These are phyloP conservation scores for Nakaseomyces uthaithaninus DNA, from an alignment of 1,139 yeast species.

Conservation along the genomic window DNA sequence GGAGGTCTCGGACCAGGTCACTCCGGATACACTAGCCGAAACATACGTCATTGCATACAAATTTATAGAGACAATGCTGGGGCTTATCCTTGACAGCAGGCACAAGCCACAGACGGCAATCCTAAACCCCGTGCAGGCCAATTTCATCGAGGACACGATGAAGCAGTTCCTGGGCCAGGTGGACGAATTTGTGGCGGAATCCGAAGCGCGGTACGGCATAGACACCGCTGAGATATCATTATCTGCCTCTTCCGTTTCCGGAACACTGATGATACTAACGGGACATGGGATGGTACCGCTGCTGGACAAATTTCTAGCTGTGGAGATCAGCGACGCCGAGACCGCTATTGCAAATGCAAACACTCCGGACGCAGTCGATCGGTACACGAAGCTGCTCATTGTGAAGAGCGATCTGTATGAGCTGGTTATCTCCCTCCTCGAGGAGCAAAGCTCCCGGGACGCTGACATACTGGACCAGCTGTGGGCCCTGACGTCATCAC, in stretches of 20 bases:
- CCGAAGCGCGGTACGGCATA: constrained; percentile 5
- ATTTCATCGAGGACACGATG: constrained; percentile 18
- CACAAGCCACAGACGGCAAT: constrained; percentile 5
- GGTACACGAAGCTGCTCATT: constrained; percentile 9
- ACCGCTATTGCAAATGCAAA: not conserved
- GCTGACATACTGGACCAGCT: constrained; percentile 5
- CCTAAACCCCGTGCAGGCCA: constrained; percentile 19
- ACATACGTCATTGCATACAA: constrained; percentile 19
- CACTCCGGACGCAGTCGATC: too few relatives aligned
- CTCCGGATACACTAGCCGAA: constrained; percentile 21
- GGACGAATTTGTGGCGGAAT: constrained; percentile 9
- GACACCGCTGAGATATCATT: not conserved
- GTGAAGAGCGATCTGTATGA: constrained; percentile 15
- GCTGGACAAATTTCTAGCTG: not conserved
- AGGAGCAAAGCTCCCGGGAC: constrained; percentile 6
- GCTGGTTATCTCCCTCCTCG: constrained; percentile 8
- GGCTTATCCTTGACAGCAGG: constrained; percentile 16
- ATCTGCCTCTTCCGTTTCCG: not conserved
- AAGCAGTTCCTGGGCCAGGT: constrained; percentile 17
- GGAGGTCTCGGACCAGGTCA: constrained; percentile 26
- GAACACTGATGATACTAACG: not conserved
- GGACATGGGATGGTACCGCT: not conserved
- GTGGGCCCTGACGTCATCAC: constrained; percentile 23
- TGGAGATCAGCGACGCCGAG: not conserved
- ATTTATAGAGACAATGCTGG: constrained; percentile 19